These are phyloP conservation scores for Rubus parviflorus DNA, from an alignment of 306 rosid genomes.

Conservation along the genomic window DNA sequence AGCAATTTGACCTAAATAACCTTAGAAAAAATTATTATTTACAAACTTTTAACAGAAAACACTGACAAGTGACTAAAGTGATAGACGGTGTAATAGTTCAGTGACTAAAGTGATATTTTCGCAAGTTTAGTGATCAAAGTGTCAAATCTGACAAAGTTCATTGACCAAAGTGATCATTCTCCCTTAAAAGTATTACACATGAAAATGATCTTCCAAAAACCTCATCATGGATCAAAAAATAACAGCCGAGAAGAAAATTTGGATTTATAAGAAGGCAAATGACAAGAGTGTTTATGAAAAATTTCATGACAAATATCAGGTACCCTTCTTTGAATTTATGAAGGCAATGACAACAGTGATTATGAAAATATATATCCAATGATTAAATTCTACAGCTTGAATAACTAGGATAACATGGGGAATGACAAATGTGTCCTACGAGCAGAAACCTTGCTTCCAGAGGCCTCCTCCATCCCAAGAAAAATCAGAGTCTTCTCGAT, in stretches of 20 bases:
- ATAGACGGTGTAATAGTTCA: no score
- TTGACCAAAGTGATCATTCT: no score
- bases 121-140: no score
- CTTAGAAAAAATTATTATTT: no score
- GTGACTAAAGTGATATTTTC: no score
- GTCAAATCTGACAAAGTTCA: no score
- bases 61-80: no score
- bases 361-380: constrained; percentile 45
- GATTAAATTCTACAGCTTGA: constrained; percentile 57
- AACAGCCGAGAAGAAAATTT: constrained; percentile 13
- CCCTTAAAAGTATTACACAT: no score
- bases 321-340: constrained; percentile 50
- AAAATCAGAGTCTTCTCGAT: constrained; percentile 57
- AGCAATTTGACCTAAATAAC: no score
- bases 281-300: not conserved
- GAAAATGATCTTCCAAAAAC: not conserved
- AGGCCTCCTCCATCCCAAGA: constrained; percentile 41
- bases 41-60: no score
- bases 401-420: constrained; percentile 41
- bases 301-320: constrained; percentile 41
- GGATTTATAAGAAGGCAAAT: not conserved
- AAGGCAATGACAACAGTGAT: constrained; percentile 39
- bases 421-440: constrained; percentile 42
- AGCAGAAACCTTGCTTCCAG: constrained; percentile 48
- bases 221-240: not conserved